phyloP scores from a whole-genome alignment of 768 basidiomycete genomes.

The Tricholoma furcatifolium region DNA sequence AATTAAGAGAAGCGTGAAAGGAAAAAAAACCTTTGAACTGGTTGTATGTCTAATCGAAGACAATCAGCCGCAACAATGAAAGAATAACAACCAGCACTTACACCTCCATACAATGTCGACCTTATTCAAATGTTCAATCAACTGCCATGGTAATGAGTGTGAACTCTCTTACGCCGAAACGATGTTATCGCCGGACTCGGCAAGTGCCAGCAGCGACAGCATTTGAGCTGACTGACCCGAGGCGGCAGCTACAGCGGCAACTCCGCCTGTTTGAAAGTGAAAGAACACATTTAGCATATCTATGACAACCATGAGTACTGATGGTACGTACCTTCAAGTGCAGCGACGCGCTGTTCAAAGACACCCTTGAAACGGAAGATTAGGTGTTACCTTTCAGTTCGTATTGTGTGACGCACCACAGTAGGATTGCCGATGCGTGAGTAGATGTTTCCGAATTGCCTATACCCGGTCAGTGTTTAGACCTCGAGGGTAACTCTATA shows the following conservation, averaged over 20 bases:
- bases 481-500: neutral
- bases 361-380: conserved; percentile 41
- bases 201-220: conserved; percentile 61
- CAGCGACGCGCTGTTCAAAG: conserved; percentile 77
- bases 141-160: neutral
- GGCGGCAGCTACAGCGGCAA: conserved; percentile 68
- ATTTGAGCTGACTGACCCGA: conserved; percentile 65
- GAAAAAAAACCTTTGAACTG: conserved; percentile 1
- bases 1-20: conserved; percentile 1
- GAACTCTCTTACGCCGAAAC: conserved; percentile 54
- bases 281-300: neutral
- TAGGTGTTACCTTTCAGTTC: neutral
- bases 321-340: conserved; percentile 60
- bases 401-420: conserved; percentile 20
- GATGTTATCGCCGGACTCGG: conserved; percentile 72
- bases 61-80: neutral
- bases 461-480: neutral
- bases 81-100: neutral
- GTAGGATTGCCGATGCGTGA: conserved; percentile 71
- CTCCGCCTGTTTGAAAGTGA: conserved; percentile 42
- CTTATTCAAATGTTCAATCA: neutral
- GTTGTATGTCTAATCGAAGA: neutral
- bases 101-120: conserved; percentile 31
- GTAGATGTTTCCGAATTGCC: conserved; percentile 33
- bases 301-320: neutral